Evolutionary conservation across 148 eudicot species (phyloP).

Genomic region (Rhododendron ferrugineum): DNA sequence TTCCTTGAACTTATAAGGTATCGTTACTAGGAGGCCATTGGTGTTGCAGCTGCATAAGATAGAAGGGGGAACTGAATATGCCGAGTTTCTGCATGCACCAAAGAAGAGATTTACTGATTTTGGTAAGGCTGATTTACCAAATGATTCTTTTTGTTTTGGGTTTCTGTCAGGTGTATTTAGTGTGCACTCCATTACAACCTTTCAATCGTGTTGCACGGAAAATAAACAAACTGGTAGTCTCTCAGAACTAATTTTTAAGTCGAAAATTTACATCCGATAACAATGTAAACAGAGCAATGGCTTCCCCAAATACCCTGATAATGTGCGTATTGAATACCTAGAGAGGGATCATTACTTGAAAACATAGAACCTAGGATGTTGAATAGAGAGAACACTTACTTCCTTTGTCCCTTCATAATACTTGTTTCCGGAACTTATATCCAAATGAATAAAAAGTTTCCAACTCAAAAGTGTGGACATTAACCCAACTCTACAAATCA

Average conservation of each 20-base stretch:
- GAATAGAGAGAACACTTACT: neutral
- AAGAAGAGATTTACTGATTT: conserved; percentile 66
- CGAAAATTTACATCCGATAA: neutral
- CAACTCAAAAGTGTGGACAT: neutral
- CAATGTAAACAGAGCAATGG: neutral
- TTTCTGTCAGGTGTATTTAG: neutral
- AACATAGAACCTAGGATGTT: neutral
- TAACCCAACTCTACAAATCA: neutral
- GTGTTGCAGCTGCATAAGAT: conserved; percentile 93
- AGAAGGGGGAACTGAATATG: conserved; percentile 75
- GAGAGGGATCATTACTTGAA: neutral
- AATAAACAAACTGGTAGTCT: neutral
- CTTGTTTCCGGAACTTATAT: neutral
- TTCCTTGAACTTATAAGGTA: conserved; percentile 40
- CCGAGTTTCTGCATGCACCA: conserved; percentile 95
- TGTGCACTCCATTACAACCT: neutral
- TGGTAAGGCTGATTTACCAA: conserved; percentile 38
- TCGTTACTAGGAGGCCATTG: conserved; percentile 93
- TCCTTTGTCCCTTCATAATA: neutral
- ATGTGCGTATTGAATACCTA: neutral
- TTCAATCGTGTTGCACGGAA: neutral
- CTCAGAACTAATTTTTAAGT: neutral
- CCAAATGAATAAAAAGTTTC: neutral
- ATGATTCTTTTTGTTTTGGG: neutral
- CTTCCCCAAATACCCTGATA: neutral